Evolutionary conservation across 2,329 filamentous ascomycete species (phyloP), one percentile per base, ranked within the genome.

Genomic region (Aschersonia sp.): DNA sequence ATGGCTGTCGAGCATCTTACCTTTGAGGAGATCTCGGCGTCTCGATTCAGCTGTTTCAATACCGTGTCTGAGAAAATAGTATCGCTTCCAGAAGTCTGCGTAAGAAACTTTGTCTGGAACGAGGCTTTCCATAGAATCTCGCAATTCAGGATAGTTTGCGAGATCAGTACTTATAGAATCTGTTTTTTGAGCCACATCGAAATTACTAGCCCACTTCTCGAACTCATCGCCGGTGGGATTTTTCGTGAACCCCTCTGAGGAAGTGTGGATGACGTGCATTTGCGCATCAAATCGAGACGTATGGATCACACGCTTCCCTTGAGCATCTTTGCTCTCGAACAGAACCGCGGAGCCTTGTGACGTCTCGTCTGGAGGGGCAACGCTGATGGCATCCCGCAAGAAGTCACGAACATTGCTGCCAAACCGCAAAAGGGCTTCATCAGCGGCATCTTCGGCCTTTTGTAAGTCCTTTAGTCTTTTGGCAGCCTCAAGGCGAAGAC

Each of bases 21-120:
- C 90, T 66, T 94, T 94, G 29, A 98, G 70, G 48, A 98, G 74
- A 63, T 98, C 92, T 56, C 84, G 81, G 62, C 92, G 76, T 63
- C 87, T 81, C 58, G 84, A 81, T 67, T 98, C 92, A 49, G 95
- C 89, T 30, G 85, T 89, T 69, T 97, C 90, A 52, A 98, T 84
- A 12, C 92, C 87, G 59, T 94, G 84, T 58, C 90, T 76, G 52
- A 97, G 68, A 70, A 95, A 98, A 63, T 97, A 97, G 66, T 98
- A 98, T 48, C 92, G 76, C 61, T 77, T 84, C 90, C 92, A 98
- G 62, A 98, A 98, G 46, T 84, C 77, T 46, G 72, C 75, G 59
- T 98, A 98, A 35, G 89, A 76, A n/a, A 95, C 86, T 55, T 79
- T 77, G 64, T 89, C 88, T 1, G 92, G 92, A n/a, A 98, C 92